Evolutionary conservation across 441 rosid genomes (phyloP), one percentile per base, ranked within the genome.

Genomic region (Breynia disticha): DNA sequence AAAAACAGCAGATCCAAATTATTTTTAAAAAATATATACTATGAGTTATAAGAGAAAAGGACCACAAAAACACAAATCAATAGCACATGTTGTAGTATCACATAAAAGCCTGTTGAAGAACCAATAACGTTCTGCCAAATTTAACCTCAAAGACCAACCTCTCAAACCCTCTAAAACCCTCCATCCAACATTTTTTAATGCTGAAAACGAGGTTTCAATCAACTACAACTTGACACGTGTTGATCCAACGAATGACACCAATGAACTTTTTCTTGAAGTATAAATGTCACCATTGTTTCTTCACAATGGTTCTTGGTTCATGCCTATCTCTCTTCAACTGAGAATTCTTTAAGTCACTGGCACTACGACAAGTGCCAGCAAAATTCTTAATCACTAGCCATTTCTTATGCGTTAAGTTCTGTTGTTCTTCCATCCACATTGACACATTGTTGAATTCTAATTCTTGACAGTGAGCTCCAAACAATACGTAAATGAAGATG

Each of bases 211-310:
- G 24, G 32, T 48, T 37, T 21, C 46, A 52, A 48, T 68, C 72
- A 67, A 65, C 70, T 54, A 37, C 21, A 52, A 48, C 49, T 46
- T 6, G 56, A 79, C 76, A 65, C 76, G 70, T 72, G 82, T 66
- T 65, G 0, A 19, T 28, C 15, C 8, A 20, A 13, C 19, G 37
- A 57, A 37, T 45, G 16, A 44, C 14, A 56, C 35, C 44, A 22
- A 9, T 28, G 38, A 59, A 15, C 51, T 52, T 18, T 12, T 45
- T 17, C 57, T 18, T 53, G 14, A 55, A 61, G 71, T 72, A 75
- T 72, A 63, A 75, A 65, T 13, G 53, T 13, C 17, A 1, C 18
- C 66, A 3, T 24, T 64, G 48, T 21, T 42, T 42, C 53, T 41
- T 11, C 53, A 50, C 24, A 59, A 35, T 51, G 66, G 44, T 24